Conservation (phyloP, 306 rosid species). For the Corylus americana region DNA sequence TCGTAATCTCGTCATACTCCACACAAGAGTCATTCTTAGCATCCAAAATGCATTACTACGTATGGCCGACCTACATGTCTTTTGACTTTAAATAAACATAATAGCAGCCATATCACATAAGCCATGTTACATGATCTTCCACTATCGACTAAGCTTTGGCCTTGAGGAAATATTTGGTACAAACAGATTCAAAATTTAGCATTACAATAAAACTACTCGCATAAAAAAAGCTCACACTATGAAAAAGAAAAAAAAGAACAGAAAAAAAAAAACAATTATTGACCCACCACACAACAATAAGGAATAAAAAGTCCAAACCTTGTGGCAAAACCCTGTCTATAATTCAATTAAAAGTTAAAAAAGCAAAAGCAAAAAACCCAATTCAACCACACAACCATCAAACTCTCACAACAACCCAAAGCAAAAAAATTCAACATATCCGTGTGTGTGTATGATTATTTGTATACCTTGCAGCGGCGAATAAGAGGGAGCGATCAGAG, state of each 20-base stretch:
- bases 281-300: neutral
- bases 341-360: neutral
- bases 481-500: slow-evolving; percentile 58
- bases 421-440: neutral
- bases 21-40: too few species aligned
- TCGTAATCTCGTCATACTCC: too few species aligned
- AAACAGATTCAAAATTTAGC: neutral
- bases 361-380: neutral
- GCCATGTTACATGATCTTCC: too few species aligned
- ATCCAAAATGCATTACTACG: too few species aligned
- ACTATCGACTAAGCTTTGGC: too few species aligned
- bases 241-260: neutral
- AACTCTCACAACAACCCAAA: slow-evolving; percentile 5
- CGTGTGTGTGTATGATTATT: neutral
- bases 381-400: neutral
- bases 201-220: neutral
- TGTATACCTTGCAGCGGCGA: slow-evolving; percentile 65
- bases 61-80: too few species aligned
- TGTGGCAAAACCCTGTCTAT: neutral
- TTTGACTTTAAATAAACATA: too few species aligned
- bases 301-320: neutral
- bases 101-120: too few species aligned
- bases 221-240: neutral
- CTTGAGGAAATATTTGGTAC: neutral
- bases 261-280: neutral